Evolutionary conservation across 2,329 filamentous ascomycete species (phyloP), one percentile per base, ranked within the genome.

Genomic region (Aspergillus fijiensis): DNA sequence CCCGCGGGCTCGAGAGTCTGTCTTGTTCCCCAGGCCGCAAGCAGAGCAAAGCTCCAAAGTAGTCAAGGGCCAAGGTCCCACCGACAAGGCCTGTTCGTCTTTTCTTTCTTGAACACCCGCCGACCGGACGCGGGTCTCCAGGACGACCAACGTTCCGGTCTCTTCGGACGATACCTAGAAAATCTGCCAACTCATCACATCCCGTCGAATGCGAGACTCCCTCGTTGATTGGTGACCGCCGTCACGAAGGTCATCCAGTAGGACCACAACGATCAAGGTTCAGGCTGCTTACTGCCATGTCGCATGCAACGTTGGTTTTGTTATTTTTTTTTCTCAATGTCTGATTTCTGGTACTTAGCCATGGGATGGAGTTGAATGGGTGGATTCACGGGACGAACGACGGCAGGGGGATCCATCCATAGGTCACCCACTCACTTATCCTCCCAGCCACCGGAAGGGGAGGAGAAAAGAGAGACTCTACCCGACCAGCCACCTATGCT

Each of bases 101-200:
- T 45, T 45, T 45, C 39, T 45, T 19, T 16, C 39, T 5, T 45
- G 39, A 35, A 35, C 33, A 35, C 39, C 39, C 39, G 6, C 14
- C 39, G 39, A 45, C 16, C 5, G 39, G 5, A 19, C 14, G 39
- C 7, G 39, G 47, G 56, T 61, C 58, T 57, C 61, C 56, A 51
- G 55, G 61, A 61, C 61, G 52, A 63, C 61, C 58, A 47, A 47
- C 35, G 23, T 16, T 31, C 33, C 35, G 11, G 29, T 39, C 35
- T 42, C 47, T 52, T 60, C 60, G 60, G 61, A 59, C 50, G 50
- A 57, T 59, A 19, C 19, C 19, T 19, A 54, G 33, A 39, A 29
- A 39, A 45, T 50, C 47, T 63, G 61, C 61, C 61, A 63, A 57
- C 61, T 63, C 52, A 55, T 57, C 53, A 57, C 25, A 25, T 27